A percentile compares a stretch with the other conserved stretches of the same genome.
Evolutionary conservation across 352 stramenopile genomes (phyloP).

Genomic region (Pythium brassicae): DNA sequence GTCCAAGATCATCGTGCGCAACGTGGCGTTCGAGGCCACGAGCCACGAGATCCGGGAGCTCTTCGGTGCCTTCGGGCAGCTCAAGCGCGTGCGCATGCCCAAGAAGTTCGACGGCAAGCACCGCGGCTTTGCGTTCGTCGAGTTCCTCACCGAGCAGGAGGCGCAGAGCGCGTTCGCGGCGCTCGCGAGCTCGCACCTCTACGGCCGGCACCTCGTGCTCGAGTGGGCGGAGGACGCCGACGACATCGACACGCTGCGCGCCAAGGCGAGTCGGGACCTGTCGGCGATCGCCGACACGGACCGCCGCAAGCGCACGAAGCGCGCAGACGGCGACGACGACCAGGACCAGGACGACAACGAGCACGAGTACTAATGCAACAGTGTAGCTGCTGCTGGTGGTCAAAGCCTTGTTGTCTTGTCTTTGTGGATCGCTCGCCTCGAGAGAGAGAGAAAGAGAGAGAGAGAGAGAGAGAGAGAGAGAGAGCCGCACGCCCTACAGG

Average conservation of each 20-base stretch:
- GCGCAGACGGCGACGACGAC: slow-evolving; percentile 28
- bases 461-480: too few species aligned
- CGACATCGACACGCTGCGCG: slow-evolving; percentile 79
- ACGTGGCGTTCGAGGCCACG: slow-evolving; percentile 98
- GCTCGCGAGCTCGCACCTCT: slow-evolving; percentile 96
- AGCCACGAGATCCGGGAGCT: slow-evolving; percentile 95
- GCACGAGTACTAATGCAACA: slow-evolving; percentile 24
- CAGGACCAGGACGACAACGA: slow-evolving; percentile 25
- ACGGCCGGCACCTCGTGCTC: slow-evolving; percentile 97
- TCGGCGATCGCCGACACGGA: slow-evolving; percentile 65
- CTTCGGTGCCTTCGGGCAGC: slow-evolving; percentile 95
- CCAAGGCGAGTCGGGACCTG: slow-evolving; percentile 75
- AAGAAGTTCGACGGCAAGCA: slow-evolving; percentile 99
- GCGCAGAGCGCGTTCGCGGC: slow-evolving; percentile 89
- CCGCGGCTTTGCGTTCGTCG: slow-evolving; percentile 98
- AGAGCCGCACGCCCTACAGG: slow-evolving; percentile 30
- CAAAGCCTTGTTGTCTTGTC: not conserved
- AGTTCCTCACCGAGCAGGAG: slow-evolving; percentile 97
- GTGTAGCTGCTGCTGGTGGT: not conserved
- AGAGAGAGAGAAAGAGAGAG: too few species aligned
- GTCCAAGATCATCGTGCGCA: slow-evolving; percentile 98
- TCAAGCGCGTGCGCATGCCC: slow-evolving; percentile 97
- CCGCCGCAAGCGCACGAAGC: slow-evolving; percentile 61
- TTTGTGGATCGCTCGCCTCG: too few species aligned
- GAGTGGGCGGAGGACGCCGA: slow-evolving; percentile 94